These are phyloP conservation scores for Agrocybe praecox DNA, from an alignment of 768 basidiomycete species.

Conservation along the genomic window DNA sequence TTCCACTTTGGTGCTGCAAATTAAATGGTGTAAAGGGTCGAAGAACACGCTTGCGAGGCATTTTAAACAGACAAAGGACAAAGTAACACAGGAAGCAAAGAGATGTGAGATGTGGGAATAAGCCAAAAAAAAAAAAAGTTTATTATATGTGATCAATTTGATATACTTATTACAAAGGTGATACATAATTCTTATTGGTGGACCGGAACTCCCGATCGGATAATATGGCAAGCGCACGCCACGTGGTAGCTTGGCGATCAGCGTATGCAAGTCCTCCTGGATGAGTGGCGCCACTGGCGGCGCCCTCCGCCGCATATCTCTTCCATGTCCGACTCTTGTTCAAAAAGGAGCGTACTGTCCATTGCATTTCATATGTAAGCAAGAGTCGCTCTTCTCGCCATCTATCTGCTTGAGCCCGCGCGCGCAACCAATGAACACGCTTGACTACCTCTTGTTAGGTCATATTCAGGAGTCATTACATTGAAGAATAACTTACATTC, in stretches of 20 bases:
- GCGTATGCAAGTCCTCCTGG: not conserved
- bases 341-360: not conserved
- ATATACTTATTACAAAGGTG: not conserved
- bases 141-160: too few relatives aligned
- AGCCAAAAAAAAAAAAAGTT: too few relatives aligned
- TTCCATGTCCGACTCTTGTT: not conserved
- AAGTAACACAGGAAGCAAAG: too few relatives aligned
- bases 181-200: not conserved
- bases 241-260: not conserved
- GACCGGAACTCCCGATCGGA: not conserved
- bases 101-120: too few relatives aligned
- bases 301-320: not conserved
- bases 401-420: constrained; percentile 5
- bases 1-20: too few relatives aligned
- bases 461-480: not conserved
- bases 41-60: too few relatives aligned
- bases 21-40: not conserved
- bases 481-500: constrained; percentile 9
- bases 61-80: too few relatives aligned
- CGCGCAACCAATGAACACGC: constrained; percentile 18
- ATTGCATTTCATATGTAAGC: constrained; percentile 3
- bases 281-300: not conserved
- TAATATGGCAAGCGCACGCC: not conserved
- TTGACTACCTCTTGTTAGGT: constrained; percentile 1
- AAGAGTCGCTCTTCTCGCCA: constrained; percentile 13